Conservation (phyloP, 192 early-diverging fungal species). For the Coemansia erecta region DNA sequence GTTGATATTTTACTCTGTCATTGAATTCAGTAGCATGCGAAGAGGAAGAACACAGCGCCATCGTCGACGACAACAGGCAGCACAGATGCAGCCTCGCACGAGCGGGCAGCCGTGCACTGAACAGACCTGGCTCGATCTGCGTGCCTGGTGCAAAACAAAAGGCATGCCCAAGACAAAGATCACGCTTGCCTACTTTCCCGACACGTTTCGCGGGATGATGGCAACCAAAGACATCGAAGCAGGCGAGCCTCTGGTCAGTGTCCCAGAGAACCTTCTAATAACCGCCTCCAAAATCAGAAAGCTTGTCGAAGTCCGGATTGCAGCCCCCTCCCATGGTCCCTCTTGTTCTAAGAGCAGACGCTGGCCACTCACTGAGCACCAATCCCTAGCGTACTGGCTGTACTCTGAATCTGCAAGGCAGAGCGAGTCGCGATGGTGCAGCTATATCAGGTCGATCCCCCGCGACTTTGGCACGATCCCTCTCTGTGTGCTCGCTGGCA, state of each 20-base stretch:
- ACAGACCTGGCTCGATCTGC: conserved; percentile 26
- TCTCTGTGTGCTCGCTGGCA: conserved; percentile 30
- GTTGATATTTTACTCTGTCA: neutral
- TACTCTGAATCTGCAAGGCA: conserved; percentile 12
- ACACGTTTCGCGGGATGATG: conserved; percentile 52
- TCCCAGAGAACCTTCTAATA: conserved; percentile 41
- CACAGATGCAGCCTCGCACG: neutral
- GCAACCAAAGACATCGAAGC: conserved; percentile 31
- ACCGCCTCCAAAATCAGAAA: conserved; percentile 37
- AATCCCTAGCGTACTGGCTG: conserved; percentile 35
- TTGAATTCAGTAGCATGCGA: conserved; percentile 9
- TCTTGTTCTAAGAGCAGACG: neutral
- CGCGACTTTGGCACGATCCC: conserved; percentile 36
- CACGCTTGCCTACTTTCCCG: conserved; percentile 34
- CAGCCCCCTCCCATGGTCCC: neutral
- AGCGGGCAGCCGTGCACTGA: conserved; percentile 18
- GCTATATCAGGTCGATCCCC: conserved; percentile 34
- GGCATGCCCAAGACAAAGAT: conserved; percentile 34
- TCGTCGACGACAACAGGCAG: neutral
- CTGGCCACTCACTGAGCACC: conserved; percentile 35
- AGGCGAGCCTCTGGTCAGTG: conserved; percentile 29
- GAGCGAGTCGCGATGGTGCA: conserved; percentile 12
- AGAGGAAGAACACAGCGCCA: conserved; percentile 14
- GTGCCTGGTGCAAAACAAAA: conserved; percentile 31
- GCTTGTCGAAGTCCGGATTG: neutral